phyloP scores from a whole-genome alignment of 2,329 filamentous ascomycete genomes.

The Claviceps fusiformis region DNA sequence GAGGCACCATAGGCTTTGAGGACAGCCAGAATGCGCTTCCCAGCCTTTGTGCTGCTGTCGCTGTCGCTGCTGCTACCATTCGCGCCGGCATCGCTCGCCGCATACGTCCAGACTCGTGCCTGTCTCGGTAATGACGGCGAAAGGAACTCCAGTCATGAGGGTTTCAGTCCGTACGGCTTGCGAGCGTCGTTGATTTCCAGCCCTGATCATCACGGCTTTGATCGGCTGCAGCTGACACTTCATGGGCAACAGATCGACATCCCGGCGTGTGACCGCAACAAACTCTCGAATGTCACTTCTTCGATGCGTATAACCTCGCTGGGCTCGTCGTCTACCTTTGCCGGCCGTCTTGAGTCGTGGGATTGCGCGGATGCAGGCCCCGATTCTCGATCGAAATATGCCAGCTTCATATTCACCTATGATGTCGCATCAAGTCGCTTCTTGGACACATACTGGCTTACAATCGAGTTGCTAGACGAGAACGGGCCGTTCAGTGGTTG shows the following conservation, averaged over 20 bases:
- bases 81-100: neutral
- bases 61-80: neutral
- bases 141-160: neutral
- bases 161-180: neutral
- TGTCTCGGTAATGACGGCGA: neutral
- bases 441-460: constrained; percentile 1
- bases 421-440: neutral
- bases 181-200: neutral
- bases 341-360: neutral
- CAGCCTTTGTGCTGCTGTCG: neutral
- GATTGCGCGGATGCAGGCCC: neutral
- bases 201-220: neutral
- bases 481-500: neutral
- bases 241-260: neutral
- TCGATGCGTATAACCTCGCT: neutral
- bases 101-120: neutral
- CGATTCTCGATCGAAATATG: neutral
- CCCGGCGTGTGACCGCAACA: neutral
- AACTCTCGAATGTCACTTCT: neutral
- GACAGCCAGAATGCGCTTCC: neutral
- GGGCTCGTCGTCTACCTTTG: neutral
- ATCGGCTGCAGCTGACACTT: neutral
- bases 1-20: neutral
- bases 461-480: neutral
- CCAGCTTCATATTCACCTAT: neutral